Evolutionary conservation across 805 yeast genomes (phyloP), one percentile per base, ranked within the genome.

Genomic region (Nakazawaea molendinolei): DNA sequence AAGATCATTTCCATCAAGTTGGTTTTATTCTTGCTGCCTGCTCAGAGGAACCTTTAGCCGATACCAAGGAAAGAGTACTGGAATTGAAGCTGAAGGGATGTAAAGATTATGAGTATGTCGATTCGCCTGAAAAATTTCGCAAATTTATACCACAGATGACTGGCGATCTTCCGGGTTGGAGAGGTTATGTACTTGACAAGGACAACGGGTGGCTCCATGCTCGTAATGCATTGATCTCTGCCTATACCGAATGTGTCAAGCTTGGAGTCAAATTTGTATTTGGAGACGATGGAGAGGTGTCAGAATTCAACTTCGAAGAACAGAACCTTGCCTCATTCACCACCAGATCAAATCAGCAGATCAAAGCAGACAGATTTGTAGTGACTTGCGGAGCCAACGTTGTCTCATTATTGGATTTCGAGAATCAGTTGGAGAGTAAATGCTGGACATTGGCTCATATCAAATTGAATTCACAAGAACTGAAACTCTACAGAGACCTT

Each of bases 331-430:
- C 22, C 15, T 20, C 27, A 5, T 4, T 37, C n/a, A 33, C 14
- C 4, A 22, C 36, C 16, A 32, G 18, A 31, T 32, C 34, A 8
- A 39, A 38, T 10, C 23, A 37, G 19, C 8, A 4, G 4, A 36
- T 30, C 18, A 23, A 23, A 4, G 43, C 41, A 2, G 40, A 28
- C 36, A 31, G 42, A 24, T 45, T 44, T 15, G 48, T 59, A 7
- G 28, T 60, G 1, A 44, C 52, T 25, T 54, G 59, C 3, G 65
- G 65, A 23, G 64, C 65, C 7, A 46, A 46, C 15, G 49, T 60
- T 1, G 45, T 44, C 22, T 46, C 46, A 34, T 34, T 60, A 26
- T 21, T 48, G 18, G 47, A 47, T 27, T 47, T 49, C 36, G 14
- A 44, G 13, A 31, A 29, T 5, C 53, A 49, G 27, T 18, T 48